Conservation (phyloP, 2,329 filamentous ascomycete species). For the Calonectria hongkongensis region DNA sequence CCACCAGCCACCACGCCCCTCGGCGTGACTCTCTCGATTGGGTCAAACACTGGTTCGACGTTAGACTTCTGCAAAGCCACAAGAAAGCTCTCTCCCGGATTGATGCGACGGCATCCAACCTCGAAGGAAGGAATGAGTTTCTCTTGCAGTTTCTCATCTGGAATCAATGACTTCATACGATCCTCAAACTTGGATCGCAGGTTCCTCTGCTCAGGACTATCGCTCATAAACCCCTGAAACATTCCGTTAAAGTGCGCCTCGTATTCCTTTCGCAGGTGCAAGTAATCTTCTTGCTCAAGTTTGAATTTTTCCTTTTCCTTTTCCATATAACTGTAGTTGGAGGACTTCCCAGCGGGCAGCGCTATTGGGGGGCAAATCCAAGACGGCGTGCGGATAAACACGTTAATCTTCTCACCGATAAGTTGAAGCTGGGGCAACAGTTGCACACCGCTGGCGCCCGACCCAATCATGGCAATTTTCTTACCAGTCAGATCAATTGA, state of each 20-base stretch:
- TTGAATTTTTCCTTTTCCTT: constrained; percentile 40
- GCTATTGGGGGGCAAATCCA: constrained; percentile 63
- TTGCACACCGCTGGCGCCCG: constrained; percentile 60
- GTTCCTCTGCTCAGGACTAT: constrained; percentile 45
- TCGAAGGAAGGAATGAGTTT: constrained; percentile 50
- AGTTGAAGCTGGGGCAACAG: constrained; percentile 65
- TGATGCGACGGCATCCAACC: constrained; percentile 52
- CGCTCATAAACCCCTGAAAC: constrained; percentile 63
- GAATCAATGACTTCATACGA: constrained; percentile 44
- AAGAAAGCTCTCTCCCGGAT: constrained; percentile 64
- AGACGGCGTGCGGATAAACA: constrained; percentile 67
- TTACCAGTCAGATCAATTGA: constrained; percentile 60
- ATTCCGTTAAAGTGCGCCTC: constrained; percentile 63
- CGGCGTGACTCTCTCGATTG: constrained; percentile 53
- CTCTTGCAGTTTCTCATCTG: constrained; percentile 40
- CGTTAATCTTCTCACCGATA: constrained; percentile 61
- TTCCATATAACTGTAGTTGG: constrained; percentile 41
- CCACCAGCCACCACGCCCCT: constrained; percentile 52
- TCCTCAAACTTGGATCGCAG: constrained; percentile 40
- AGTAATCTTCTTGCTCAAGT: constrained; percentile 31
- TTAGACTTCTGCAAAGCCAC: constrained; percentile 63
- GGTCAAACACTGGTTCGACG: constrained; percentile 60
- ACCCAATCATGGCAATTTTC: constrained; percentile 62
- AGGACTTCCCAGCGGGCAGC: constrained; percentile 24
- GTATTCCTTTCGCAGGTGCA: constrained; percentile 57